Base-by-base conservation (phyloP, 2,329 filamentous ascomycete genomes). In the Talaromyces sp. region DNA sequence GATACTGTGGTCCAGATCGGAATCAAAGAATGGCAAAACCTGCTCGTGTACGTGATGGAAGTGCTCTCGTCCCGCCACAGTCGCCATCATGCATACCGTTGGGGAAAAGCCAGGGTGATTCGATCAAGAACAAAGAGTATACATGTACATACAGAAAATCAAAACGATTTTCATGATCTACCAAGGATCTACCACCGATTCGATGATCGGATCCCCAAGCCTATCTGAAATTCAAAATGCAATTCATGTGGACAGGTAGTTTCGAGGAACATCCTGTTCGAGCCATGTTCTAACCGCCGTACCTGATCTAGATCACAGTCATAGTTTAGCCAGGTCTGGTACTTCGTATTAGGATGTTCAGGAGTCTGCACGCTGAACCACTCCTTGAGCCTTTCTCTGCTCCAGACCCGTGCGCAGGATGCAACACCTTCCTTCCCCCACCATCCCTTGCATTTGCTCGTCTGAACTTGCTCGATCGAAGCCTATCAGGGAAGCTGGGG, bases 1-100 rank as follows among this genome's bases (percentile, higher is more conserved):
- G 53, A 61, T 54, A 16, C 42, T 58, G 47, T 53, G 43, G 58
- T 51, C 43, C 36, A 57, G 58, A 64, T 64, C 60, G 46, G 54
- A 61, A 61, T 56, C 35, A 44, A 47, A 42, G n/a, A 27, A 35
- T 27, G 33, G 27, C 22, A 36, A 36, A 24, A 24, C 24, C 30
- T 46, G 41, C 32, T 52, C 42, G 33, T 58, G 50, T 55, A 53
- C 47, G 61, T 64, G 60, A 62, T 58, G 41, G 40, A 40, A 29
- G 24, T 62, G n/a, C n/a, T 55, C 51, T 49, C 16, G 20, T 58
- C 47, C 51, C 46, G 55, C 59, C 57, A 60, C 58, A 36, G 36
- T 55, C 49, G 50, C 57, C 52, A 57, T 60, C 54, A 56, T 54
- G 46, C 47, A 56, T 54, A 19, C 41, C 41, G 42, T 49, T 46